A percentile compares a stretch with the other conserved stretches of the same genome.
Evolutionary conservation across 1,139 yeast species (phyloP).

Genomic region (Maudiozyma humilis): DNA sequence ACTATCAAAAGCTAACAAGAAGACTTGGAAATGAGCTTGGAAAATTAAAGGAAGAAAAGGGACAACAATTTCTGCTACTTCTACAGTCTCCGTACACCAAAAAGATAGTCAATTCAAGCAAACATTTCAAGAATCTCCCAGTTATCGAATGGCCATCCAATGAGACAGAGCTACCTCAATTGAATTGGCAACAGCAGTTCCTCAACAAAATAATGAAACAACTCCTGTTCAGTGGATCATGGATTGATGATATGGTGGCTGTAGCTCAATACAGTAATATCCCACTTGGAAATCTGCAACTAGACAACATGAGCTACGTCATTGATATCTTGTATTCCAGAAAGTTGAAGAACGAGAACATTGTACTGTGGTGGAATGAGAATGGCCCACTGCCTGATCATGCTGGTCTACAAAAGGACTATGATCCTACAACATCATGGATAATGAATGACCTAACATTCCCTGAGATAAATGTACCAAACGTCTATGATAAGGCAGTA

Average conservation of each 20-base stretch:
- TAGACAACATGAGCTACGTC: conserved; percentile 67
- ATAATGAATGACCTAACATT: conserved; percentile 56
- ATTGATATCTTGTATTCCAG: conserved; percentile 87
- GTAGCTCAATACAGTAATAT: conserved; percentile 67
- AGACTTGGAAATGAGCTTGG: conserved; percentile 47
- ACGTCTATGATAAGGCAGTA: conserved; percentile 69
- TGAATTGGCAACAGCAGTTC: conserved; percentile 81
- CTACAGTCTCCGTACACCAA: conserved; percentile 63
- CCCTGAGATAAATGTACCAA: conserved; percentile 71
- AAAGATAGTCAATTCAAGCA: conserved; percentile 38
- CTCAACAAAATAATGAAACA: conserved; percentile 62
- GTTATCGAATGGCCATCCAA: conserved; percentile 50
- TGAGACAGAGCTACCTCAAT: conserved; percentile 57
- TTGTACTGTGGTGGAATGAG: conserved; percentile 91
- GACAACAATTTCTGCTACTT: conserved; percentile 57
- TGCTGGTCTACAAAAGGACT: conserved; percentile 75
- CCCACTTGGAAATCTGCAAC: conserved; percentile 77
- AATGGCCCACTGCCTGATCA: conserved; percentile 66
- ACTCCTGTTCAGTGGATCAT: conserved; percentile 62
- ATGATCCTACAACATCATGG: conserved; percentile 27
- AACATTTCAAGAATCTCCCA: conserved; percentile 52
- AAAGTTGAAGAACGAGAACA: conserved; percentile 51
- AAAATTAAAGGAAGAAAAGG: conserved; percentile 58
- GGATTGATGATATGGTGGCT: conserved; percentile 60
- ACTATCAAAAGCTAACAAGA: conserved; percentile 43